phyloP scores from a whole-genome alignment of 768 basidiomycete genomes.

The Phylloporus arenicola region DNA sequence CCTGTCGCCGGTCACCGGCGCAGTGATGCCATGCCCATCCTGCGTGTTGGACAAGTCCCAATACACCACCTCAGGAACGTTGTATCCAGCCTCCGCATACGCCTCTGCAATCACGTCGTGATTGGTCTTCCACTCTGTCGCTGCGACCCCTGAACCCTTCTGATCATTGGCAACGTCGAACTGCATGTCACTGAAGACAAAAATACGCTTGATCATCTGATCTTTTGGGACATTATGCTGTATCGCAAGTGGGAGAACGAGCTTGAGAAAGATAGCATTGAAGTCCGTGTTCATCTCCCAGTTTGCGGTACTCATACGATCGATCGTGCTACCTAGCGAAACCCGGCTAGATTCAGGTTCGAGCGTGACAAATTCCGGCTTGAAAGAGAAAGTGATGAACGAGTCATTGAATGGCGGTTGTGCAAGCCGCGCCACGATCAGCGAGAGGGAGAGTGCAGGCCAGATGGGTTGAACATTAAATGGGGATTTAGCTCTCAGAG shows the following conservation, averaged over 20 bases:
- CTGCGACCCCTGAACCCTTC: background rate
- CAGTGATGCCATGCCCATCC: conserved; percentile 23
- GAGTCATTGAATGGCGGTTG: conserved; percentile 57
- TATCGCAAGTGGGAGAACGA: conserved; percentile 59
- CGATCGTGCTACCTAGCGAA: conserved; percentile 36
- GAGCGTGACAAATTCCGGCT: conserved; percentile 46
- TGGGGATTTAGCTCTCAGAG: conserved; percentile 1
- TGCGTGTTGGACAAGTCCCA: conserved; percentile 49
- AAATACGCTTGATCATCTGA: conserved; percentile 71
- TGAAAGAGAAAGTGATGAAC: conserved; percentile 63
- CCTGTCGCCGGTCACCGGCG: conserved; percentile 47
- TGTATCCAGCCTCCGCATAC: conserved; percentile 60
- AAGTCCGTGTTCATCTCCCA: conserved; percentile 65
- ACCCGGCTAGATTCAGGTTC: conserved; percentile 31
- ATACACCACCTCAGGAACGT: conserved; percentile 67
- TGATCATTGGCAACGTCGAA: conserved; percentile 40
- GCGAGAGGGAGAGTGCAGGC: conserved; percentile 59
- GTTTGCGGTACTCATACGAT: conserved; percentile 27
- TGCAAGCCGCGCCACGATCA: conserved; percentile 58
- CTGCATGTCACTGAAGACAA: conserved; percentile 79
- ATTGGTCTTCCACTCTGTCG: conserved; percentile 51
- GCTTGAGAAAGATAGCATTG: conserved; percentile 52
- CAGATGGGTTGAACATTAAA: conserved; percentile 43
- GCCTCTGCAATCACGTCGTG: conserved; percentile 51
- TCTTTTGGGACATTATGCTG: conserved; percentile 52